These are phyloP conservation scores for Penicillium alfredii DNA, from an alignment of 495 filamentous ascomycete species.

Conservation along the genomic window DNA sequence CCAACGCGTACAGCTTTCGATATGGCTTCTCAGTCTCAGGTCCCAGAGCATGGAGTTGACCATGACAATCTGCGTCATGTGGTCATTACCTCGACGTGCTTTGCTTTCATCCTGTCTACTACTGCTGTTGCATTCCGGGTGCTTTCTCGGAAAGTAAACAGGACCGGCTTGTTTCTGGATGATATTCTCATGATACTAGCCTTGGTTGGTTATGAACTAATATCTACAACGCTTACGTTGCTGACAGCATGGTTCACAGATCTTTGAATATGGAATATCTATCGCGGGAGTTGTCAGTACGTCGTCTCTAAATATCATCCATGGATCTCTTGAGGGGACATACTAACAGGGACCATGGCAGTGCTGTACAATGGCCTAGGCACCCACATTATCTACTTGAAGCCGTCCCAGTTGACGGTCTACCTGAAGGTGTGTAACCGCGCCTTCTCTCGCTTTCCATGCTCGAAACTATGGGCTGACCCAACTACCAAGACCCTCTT, in stretches of 20 bases:
- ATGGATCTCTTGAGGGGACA: background rate
- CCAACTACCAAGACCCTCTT: conserved; percentile 14
- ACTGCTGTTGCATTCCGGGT: conserved; percentile 19
- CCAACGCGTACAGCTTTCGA: too few relatives aligned
- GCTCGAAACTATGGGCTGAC: too few relatives aligned
- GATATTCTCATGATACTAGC: conserved; percentile 19
- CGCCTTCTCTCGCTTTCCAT: background rate
- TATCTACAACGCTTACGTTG: background rate
- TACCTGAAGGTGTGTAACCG: conserved; percentile 15
- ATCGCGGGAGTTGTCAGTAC: conserved; percentile 19
- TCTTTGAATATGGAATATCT: conserved; percentile 19
- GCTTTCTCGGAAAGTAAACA: conserved; percentile 19
- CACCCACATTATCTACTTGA: conserved; percentile 16
- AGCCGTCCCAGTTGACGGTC: conserved; percentile 11
- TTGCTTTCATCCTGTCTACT: conserved; percentile 22
- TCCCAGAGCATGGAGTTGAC: conserved; percentile 9
- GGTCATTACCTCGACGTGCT: conserved; percentile 21
- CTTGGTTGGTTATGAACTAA: conserved; percentile 4
- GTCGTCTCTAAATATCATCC: background rate
- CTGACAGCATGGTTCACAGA: background rate
- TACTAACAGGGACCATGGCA: conserved; percentile 5
- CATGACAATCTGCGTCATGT: conserved; percentile 23
- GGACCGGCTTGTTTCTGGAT: conserved; percentile 16
- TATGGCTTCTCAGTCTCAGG: conserved; percentile 9
- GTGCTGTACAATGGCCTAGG: conserved; percentile 21